Evolutionary conservation across 371 early-diverging fungal genomes (phyloP).

Genomic region (Mucor velutinosus): DNA sequence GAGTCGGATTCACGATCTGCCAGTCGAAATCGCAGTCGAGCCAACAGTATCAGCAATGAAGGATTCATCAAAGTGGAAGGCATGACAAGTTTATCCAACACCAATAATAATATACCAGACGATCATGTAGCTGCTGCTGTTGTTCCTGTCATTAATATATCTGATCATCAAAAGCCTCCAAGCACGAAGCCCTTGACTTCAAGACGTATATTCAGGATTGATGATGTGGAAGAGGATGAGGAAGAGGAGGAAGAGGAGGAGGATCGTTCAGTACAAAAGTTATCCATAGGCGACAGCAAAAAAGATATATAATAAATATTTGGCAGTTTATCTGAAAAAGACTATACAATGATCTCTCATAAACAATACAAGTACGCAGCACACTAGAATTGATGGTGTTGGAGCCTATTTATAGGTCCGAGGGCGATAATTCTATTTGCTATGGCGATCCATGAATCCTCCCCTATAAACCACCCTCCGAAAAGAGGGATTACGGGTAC

Average conservation of each 20-base stretch:
- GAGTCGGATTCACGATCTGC: constrained; percentile 22
- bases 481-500: not conserved
- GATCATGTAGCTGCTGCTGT: not conserved
- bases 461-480: not conserved
- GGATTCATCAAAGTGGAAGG: constrained; percentile 52
- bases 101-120: constrained; percentile 25
- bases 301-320: constrained; percentile 11
- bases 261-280: not conserved
- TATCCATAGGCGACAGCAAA: constrained; percentile 11
- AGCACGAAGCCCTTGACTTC: not conserved
- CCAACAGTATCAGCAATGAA: constrained; percentile 34
- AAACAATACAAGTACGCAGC: too few relatives aligned
- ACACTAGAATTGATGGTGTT: too few relatives aligned
- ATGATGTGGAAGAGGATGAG: constrained; percentile 26
- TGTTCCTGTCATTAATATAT: not conserved
- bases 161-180: not conserved
- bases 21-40: constrained; percentile 27
- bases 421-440: too few relatives aligned
- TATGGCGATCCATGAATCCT: too few relatives aligned
- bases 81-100: constrained; percentile 47
- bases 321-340: not conserved
- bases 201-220: constrained; percentile 29
- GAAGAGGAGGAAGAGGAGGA: constrained; percentile 13
- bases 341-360: not conserved
- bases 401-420: too few relatives aligned